Evolutionary conservation across 179 eudicot species (phyloP).

Genomic region (Pouteria campechiana): DNA sequence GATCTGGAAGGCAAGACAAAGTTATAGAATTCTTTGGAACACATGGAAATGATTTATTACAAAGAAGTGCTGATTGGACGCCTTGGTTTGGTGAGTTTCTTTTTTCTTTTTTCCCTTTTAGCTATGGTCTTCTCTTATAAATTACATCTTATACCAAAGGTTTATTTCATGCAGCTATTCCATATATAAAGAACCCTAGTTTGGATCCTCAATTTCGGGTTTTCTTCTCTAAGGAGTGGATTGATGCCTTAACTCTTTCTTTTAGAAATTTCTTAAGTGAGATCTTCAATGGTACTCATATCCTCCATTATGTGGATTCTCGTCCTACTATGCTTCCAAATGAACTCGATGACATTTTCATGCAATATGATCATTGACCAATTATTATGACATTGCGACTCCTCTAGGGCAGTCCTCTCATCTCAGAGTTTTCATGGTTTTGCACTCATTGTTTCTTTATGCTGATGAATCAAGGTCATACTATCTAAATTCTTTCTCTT

Average conservation of each 20-base stretch:
- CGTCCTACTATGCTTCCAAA: too few species aligned
- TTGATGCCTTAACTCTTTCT: constrained; percentile 65
- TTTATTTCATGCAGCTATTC: constrained; percentile 50
- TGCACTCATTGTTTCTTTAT: too few species aligned
- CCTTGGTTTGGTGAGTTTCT: constrained; percentile 79
- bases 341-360: too few species aligned
- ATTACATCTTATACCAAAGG: not conserved
- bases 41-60: constrained; percentile 62
- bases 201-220: constrained; percentile 70
- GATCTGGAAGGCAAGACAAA: constrained; percentile 57
- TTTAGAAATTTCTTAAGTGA: constrained; percentile 72
- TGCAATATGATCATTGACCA: too few species aligned
- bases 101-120: not conserved
- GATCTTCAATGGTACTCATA: constrained; percentile 76
- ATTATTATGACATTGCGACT: too few species aligned
- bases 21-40: constrained; percentile 55
- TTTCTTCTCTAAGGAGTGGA: constrained; percentile 89
- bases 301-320: constrained; percentile 31
- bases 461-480: too few species aligned
- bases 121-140: not conserved
- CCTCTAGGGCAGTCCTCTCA: too few species aligned
- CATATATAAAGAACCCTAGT: constrained; percentile 62
- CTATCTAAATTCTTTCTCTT: too few species aligned
- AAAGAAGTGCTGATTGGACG: constrained; percentile 62
- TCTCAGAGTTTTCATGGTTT: too few species aligned